Conservation (phyloP, 306 rosid species). For the Canavalia ensiformis region DNA sequence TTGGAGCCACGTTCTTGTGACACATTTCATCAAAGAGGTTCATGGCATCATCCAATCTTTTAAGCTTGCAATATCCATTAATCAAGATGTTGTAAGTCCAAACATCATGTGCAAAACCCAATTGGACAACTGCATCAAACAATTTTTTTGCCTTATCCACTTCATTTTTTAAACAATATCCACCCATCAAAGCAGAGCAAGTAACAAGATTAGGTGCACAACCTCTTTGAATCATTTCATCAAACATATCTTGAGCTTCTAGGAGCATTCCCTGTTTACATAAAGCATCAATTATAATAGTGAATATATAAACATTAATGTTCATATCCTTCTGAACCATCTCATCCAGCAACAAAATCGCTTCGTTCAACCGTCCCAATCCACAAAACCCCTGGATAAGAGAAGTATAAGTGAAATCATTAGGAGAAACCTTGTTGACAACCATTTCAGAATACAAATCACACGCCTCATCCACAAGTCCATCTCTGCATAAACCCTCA, state of each 20-base stretch:
- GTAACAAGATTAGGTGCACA: not conserved
- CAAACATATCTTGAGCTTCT: not conserved
- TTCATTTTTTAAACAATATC: conserved; percentile 6
- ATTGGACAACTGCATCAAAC: not conserved
- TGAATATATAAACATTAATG: not conserved
- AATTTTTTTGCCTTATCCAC: not conserved
- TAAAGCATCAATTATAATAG: not conserved
- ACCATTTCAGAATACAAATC: conserved; percentile 37
- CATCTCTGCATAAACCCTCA: conserved; percentile 40
- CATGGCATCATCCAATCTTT: not conserved
- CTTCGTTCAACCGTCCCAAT: no score
- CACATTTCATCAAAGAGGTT: not conserved
- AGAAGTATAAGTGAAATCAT: conserved; percentile 11
- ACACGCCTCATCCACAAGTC: conserved; percentile 34
- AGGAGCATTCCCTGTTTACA: not conserved
- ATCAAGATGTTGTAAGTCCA: not conserved
- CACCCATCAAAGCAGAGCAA: conserved; percentile 12
- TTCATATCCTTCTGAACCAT: no score
- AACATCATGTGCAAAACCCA: not conserved
- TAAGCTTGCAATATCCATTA: conserved; percentile 10
- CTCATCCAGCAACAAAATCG: no score
- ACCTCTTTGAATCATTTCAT: not conserved
- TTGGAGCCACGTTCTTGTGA: not conserved
- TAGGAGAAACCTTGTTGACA: conserved; percentile 29
- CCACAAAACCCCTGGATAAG: no score